Conservation (phyloP, 2,329 filamentous ascomycete species). For the Trichoderma breve region DNA sequence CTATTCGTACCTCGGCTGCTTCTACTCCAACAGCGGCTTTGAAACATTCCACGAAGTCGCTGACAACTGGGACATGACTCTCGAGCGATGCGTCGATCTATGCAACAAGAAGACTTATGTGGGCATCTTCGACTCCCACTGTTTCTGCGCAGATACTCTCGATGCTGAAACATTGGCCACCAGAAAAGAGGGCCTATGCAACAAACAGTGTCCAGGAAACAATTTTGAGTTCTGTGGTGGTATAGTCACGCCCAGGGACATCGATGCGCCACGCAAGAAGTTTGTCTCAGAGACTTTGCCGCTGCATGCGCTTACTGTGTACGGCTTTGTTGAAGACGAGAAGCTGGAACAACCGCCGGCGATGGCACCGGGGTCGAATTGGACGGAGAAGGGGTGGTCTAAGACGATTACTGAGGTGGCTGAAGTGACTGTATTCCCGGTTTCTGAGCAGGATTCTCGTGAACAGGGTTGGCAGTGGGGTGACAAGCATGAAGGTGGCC, state of each 20-base stretch:
- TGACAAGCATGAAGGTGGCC: not conserved
- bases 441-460: not conserved
- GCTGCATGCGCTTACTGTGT: slow-evolving; percentile 43
- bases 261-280: not conserved
- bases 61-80: slow-evolving; percentile 39
- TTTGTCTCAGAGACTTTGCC: not conserved
- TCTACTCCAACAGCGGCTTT: slow-evolving; percentile 39
- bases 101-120: slow-evolving; percentile 40
- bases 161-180: slow-evolving; percentile 41
- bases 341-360: slow-evolving; percentile 36
- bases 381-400: slow-evolving; percentile 13
- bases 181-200: slow-evolving; percentile 33
- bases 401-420: not conserved
- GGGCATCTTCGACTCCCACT: slow-evolving; percentile 41
- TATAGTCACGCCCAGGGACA: slow-evolving; percentile 21
- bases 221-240: slow-evolving; percentile 43
- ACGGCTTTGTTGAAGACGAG: slow-evolving; percentile 37
- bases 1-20: slow-evolving; percentile 43
- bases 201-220: slow-evolving; percentile 43
- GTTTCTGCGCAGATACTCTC: slow-evolving; percentile 46
- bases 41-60: slow-evolving; percentile 34
- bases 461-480: not conserved
- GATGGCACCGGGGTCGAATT: slow-evolving; percentile 26
- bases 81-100: slow-evolving; percentile 38
- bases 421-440: slow-evolving; percentile 2